These are phyloP conservation scores for Auriscalpium vulgare DNA, from an alignment of 768 basidiomycete genomes.

Conservation along the genomic window DNA sequence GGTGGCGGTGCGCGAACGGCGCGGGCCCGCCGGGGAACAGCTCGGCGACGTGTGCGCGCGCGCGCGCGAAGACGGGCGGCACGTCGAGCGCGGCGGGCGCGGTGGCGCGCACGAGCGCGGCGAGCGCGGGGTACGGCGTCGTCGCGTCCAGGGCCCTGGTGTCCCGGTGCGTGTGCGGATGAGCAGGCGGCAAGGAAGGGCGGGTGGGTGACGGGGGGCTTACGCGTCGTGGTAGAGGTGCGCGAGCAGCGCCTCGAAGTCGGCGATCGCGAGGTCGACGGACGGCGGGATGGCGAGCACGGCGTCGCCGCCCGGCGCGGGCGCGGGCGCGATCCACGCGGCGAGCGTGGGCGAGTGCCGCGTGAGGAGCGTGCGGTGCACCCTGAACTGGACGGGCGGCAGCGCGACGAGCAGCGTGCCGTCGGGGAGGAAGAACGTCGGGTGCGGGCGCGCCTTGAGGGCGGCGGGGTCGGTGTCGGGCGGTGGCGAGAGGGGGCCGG, in stretches of 20 bases:
- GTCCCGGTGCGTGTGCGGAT: not conserved
- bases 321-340: constrained; percentile 5
- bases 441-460: not conserved
- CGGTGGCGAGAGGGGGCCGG: too few relatives aligned
- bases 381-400: constrained; percentile 40
- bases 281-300: constrained; percentile 29
- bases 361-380: constrained; percentile 45
- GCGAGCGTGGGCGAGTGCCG: constrained; percentile 37
- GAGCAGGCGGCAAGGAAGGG: too few relatives aligned
- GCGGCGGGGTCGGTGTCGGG: too few relatives aligned
- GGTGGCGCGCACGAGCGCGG: constrained; percentile 49
- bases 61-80: constrained; percentile 40
- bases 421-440: constrained; percentile 50
- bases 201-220: constrained; percentile 21
- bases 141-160: constrained; percentile 4
- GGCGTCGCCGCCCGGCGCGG: constrained; percentile 3
- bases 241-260: constrained; percentile 50
- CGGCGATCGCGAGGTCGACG: constrained; percentile 31
- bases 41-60: constrained; percentile 32
- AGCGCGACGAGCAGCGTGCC: constrained; percentile 48
- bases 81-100: constrained; percentile 50
- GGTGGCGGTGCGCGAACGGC: constrained; percentile 31
- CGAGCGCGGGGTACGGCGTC: constrained; percentile 36
- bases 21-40: constrained; percentile 44
- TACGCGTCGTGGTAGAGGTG: constrained; percentile 65